A percentile compares a stretch with the other conserved stretches of the same genome.
phyloP scores from a whole-genome alignment of 2,329 filamentous ascomycete species.

The Dothiorella sarmentorum region DNA sequence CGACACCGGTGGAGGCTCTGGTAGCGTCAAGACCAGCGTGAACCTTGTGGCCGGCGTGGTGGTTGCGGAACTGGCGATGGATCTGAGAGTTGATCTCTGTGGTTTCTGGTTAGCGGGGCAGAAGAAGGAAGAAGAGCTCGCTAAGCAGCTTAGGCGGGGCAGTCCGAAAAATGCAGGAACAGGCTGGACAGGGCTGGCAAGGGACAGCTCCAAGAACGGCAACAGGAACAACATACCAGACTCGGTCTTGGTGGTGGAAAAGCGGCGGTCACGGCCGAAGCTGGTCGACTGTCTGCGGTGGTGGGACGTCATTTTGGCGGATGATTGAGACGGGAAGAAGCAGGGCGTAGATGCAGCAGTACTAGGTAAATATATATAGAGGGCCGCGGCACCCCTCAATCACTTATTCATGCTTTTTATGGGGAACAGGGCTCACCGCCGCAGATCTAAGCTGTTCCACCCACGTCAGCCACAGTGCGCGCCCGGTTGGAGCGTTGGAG shows the following conservation, averaged over 20 bases:
- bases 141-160: neutral
- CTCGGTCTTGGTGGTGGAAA: conserved; percentile 16
- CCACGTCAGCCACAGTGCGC: conserved; percentile 12
- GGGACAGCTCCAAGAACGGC: neutral
- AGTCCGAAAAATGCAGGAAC: neutral
- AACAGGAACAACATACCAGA: neutral
- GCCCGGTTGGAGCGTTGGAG: neutral
- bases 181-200: no score
- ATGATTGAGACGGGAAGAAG: neutral
- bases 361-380: conserved; percentile 15
- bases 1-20: conserved; percentile 85
- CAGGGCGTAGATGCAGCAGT: neutral
- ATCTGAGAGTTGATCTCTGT: conserved; percentile 77
- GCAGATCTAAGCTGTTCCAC: conserved; percentile 9
- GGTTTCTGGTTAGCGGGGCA: neutral
- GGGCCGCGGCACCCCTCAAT: neutral
- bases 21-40: conserved; percentile 88
- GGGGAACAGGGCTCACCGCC: neutral
- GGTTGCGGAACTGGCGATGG: conserved; percentile 83
- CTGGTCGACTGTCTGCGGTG: conserved; percentile 14
- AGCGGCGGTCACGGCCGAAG: conserved; percentile 17
- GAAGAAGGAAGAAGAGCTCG: neutral
- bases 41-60: conserved; percentile 85
- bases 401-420: conserved; percentile 15
- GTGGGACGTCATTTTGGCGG: conserved; percentile 11